Evolutionary conservation across 495 filamentous ascomycete genomes (phyloP).

Genomic region (Platismatia glauca): DNA sequence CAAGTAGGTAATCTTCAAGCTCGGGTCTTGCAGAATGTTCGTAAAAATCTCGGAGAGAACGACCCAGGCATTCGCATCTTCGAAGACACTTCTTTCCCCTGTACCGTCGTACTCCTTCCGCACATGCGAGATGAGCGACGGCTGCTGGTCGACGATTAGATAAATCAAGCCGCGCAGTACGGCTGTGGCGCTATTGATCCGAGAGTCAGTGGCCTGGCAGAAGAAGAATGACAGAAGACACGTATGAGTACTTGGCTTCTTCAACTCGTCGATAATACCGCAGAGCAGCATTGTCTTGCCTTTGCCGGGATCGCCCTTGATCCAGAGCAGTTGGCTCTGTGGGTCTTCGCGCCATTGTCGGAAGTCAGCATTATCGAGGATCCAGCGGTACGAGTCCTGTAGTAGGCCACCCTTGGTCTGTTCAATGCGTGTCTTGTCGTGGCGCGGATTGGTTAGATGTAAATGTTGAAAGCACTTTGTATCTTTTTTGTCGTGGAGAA

Average conservation of each 20-base stretch:
- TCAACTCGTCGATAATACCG: slow-evolving; percentile 29
- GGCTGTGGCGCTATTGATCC: slow-evolving; percentile 11
- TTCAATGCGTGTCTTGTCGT: too few species aligned
- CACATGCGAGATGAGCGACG: slow-evolving; percentile 10
- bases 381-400: too few species aligned
- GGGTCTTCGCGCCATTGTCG: too few species aligned
- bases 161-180: slow-evolving; percentile 16
- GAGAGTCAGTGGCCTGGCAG: slow-evolving; percentile 24
- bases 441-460: too few species aligned
- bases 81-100: slow-evolving; percentile 28
- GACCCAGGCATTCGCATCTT: slow-evolving; percentile 30
- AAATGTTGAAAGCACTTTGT: too few species aligned
- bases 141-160: slow-evolving; percentile 9
- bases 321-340: slow-evolving; percentile 36
- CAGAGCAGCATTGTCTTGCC: slow-evolving; percentile 43
- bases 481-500: too few species aligned
- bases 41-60: slow-evolving; percentile 6
- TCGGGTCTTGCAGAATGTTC: slow-evolving; percentile 7
- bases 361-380: too few species aligned
- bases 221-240: slow-evolving; percentile 38
- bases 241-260: slow-evolving; percentile 8
- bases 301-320: slow-evolving; percentile 40
- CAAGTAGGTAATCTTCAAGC: slow-evolving; percentile 5
- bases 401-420: too few species aligned
- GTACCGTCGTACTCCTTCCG: slow-evolving; percentile 19